Conservation (phyloP, 371 early-diverging fungal genomes). For the Scutellospora calospora region DNA sequence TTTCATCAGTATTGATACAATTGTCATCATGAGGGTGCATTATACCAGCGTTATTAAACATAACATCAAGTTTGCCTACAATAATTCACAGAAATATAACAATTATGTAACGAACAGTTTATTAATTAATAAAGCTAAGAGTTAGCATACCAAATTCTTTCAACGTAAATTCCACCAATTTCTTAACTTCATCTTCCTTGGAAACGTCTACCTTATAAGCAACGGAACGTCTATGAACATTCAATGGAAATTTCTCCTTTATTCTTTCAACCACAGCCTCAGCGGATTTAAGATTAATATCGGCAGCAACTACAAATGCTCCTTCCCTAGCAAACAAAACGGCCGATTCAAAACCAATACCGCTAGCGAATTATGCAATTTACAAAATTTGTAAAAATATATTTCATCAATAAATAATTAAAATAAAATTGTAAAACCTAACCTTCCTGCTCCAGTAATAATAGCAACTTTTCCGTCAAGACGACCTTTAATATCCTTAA, state of each 20-base stretch:
- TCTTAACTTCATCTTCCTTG: slow-evolving; percentile 77
- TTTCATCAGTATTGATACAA: slow-evolving; percentile 79
- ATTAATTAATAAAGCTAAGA: not conserved
- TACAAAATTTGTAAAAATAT: not conserved
- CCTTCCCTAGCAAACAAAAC: slow-evolving; percentile 85
- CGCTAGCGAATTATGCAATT: slow-evolving; percentile 57
- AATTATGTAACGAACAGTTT: not conserved
- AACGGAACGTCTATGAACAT: slow-evolving; percentile 53
- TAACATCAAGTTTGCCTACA: slow-evolving; percentile 76
- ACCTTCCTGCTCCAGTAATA: slow-evolving; percentile 88
- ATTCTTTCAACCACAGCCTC: slow-evolving; percentile 62
- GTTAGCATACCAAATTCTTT: slow-evolving; percentile 66
- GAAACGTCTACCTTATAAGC: slow-evolving; percentile 72
- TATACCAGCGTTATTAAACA: slow-evolving; percentile 93
- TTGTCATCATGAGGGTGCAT: slow-evolving; percentile 90
- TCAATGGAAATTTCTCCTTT: slow-evolving; percentile 47
- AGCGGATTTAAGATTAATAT: slow-evolving; percentile 73
- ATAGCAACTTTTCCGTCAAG: slow-evolving; percentile 83
- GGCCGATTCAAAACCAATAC: slow-evolving; percentile 83
- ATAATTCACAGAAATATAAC: not conserved
- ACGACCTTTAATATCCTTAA: slow-evolving; percentile 49
- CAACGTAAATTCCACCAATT: slow-evolving; percentile 75
- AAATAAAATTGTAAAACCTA: not conserved
- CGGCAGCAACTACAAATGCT: slow-evolving; percentile 81
- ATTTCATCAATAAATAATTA: not conserved